Conservation (phyloP, 441 rosid genomes). For the Pelargonium fulgidum region DNA sequence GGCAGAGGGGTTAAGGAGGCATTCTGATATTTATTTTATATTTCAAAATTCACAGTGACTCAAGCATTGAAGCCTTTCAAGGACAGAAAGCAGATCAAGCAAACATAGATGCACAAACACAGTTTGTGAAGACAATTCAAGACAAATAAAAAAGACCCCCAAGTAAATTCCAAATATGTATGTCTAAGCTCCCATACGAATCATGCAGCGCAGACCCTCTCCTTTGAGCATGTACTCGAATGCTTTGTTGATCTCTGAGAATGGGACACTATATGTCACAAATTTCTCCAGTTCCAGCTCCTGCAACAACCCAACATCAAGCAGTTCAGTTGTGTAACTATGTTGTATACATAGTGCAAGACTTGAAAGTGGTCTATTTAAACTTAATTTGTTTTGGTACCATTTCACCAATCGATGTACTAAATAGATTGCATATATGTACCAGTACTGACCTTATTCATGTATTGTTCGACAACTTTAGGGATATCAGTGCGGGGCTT, state of each 20-base stretch:
- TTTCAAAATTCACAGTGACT: too few relatives aligned
- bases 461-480: conserved; percentile 64
- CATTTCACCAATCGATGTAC: too few relatives aligned
- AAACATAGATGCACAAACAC: too few relatives aligned
- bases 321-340: not conserved
- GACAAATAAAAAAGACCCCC: too few relatives aligned
- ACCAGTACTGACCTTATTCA: conserved; percentile 46
- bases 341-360: not conserved
- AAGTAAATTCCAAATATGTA: too few relatives aligned
- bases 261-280: conserved; percentile 32
- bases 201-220: conserved; percentile 33
- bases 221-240: conserved; percentile 36
- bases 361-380: not conserved
- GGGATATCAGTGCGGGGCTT: conserved; percentile 79
- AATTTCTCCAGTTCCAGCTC: conserved; percentile 36
- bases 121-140: too few relatives aligned
- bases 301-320: conserved; percentile 14
- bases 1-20: too few relatives aligned
- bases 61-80: too few relatives aligned
- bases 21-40: too few relatives aligned
- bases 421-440: not conserved
- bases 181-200: conserved; percentile 21
- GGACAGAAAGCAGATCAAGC: too few relatives aligned
- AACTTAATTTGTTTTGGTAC: too few relatives aligned
- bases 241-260: conserved; percentile 40